Conservation (phyloP, 306 rosid genomes). For the Corylus americana region DNA sequence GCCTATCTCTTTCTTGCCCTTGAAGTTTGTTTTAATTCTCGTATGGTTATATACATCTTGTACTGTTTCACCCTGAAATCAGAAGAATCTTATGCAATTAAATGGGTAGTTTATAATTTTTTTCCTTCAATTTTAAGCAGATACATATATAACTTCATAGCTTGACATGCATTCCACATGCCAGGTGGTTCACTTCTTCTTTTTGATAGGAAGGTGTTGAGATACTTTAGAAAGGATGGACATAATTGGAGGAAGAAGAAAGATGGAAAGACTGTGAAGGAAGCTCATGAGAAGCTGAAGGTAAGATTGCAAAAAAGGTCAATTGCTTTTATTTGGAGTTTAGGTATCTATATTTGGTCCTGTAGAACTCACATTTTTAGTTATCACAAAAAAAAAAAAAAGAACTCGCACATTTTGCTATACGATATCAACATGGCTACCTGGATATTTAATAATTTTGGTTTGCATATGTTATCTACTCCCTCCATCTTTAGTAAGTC, state of each 20-base stretch:
- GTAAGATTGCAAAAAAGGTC: slow-evolving; percentile 39
- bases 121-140: neutral
- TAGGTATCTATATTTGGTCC: slow-evolving; percentile 5
- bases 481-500: neutral
- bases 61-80: neutral
- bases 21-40: neutral
- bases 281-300: slow-evolving; percentile 96
- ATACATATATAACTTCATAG: neutral
- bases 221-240: slow-evolving; percentile 93
- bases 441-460: neutral
- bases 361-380: neutral
- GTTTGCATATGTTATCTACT: neutral
- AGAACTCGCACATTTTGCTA: neutral
- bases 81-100: neutral
- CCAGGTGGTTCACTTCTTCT: slow-evolving; percentile 90
- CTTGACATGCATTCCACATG: slow-evolving; percentile 29
- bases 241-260: slow-evolving; percentile 93
- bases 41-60: neutral
- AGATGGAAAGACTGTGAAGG: slow-evolving; percentile 90
- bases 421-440: neutral
- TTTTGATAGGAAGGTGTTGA: slow-evolving; percentile 84
- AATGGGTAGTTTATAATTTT: neutral
- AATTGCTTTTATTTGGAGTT: slow-evolving; percentile 13
- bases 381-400: no score
- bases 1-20: neutral